Conservation (phyloP, 1,284 basidiomycete species). For the Microbotryum violaceum region DNA sequence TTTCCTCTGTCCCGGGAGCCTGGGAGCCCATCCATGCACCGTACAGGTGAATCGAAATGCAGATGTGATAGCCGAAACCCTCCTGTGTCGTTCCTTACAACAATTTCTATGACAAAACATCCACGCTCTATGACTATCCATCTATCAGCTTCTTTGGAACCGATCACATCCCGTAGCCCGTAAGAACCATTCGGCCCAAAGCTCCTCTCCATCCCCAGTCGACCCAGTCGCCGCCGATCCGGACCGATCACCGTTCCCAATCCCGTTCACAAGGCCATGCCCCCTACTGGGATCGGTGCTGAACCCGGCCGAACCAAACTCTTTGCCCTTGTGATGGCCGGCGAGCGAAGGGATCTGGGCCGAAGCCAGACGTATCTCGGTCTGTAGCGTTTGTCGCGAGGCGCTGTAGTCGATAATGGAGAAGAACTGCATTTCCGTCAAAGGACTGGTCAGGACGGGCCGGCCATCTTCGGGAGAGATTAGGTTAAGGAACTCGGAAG, state of each 20-base stretch:
- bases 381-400: constrained; percentile 7
- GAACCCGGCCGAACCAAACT: not conserved
- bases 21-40: too few species aligned
- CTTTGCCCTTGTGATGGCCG: too few species aligned
- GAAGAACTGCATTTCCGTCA: constrained; percentile 26
- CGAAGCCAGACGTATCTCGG: constrained; percentile 4
- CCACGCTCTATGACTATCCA: too few species aligned
- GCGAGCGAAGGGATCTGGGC: constrained; percentile 13
- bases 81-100: too few species aligned
- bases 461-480: not conserved
- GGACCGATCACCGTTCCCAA: not conserved
- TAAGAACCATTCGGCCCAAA: constrained; percentile 26
- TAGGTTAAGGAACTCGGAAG: not conserved
- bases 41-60: too few species aligned
- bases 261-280: not conserved
- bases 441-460: constrained; percentile 9
- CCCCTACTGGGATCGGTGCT: not conserved
- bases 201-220: not conserved
- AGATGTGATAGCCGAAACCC: too few species aligned
- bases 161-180: constrained; percentile 21
- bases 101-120: too few species aligned
- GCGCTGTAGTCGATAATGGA: constrained; percentile 16
- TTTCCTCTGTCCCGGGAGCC: too few species aligned
- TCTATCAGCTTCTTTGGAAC: constrained; percentile 7
- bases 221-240: not conserved